These are phyloP conservation scores for Eucommia ulmoides DNA, from an alignment of 257 asterid genomes.

Conservation along the genomic window DNA sequence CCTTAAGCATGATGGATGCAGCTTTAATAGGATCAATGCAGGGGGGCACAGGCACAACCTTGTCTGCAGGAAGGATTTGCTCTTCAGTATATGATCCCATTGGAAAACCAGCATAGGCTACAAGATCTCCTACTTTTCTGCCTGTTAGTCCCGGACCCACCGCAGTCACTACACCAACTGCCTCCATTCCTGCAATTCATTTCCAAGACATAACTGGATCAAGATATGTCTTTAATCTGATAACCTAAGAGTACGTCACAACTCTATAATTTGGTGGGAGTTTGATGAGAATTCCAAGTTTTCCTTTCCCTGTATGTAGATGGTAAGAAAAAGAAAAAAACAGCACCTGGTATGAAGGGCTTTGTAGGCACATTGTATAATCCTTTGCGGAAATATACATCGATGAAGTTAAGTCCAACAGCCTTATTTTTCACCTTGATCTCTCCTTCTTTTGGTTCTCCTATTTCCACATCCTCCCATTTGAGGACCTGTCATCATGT, in stretches of 20 bases:
- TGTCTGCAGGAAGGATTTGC: constrained; percentile 83
- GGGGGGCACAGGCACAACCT: constrained; percentile 73
- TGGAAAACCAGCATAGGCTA: constrained; percentile 69
- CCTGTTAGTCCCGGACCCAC: constrained; percentile 90
- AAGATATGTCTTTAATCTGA: no score
- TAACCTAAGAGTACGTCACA: no score
- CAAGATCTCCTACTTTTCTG: constrained; percentile 72
- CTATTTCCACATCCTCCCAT: constrained; percentile 94
- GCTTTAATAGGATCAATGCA: constrained; percentile 59
- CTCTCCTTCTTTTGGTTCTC: constrained; percentile 96
- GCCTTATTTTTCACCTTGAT: constrained; percentile 76
- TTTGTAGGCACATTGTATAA: constrained; percentile 60
- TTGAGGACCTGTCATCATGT: constrained; percentile 57
- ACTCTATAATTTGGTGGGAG: no score
- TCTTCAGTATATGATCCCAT: constrained; percentile 96
- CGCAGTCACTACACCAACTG: constrained; percentile 79
- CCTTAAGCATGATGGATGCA: constrained; percentile 76
- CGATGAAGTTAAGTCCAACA: constrained; percentile 87
- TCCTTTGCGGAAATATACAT: constrained; percentile 75
- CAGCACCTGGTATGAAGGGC: constrained; percentile 78
- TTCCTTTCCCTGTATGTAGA: no score
- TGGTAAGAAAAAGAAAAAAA: no score
- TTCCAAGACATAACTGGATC: no score
- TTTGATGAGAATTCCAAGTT: no score
- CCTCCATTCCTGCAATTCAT: constrained; percentile 74